phyloP scores from a whole-genome alignment of 352 stramenopile species.

The Phytophthora fragariae region DNA sequence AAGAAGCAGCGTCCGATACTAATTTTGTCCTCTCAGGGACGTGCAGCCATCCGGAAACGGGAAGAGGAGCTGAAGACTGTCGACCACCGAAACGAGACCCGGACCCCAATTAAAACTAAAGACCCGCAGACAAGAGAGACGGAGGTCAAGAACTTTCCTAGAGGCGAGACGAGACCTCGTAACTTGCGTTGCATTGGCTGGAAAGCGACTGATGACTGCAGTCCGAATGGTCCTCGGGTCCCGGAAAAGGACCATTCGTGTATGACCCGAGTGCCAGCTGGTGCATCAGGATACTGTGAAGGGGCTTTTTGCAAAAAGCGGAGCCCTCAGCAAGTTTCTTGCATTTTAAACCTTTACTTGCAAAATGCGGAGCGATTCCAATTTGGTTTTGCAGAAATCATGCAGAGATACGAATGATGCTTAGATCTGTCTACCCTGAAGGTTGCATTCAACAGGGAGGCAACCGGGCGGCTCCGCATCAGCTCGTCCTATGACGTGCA shows the following conservation, averaged over 20 bases:
- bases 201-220: slow-evolving; percentile 31
- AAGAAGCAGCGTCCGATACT: slow-evolving; percentile 22
- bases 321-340: no score
- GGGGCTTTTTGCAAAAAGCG: no score
- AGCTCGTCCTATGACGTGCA: no score
- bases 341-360: no score
- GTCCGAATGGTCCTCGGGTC: slow-evolving; percentile 22
- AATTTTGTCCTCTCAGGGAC: slow-evolving; percentile 28
- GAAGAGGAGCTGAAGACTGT: background rate
- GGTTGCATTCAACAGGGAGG: no score
- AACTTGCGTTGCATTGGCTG: slow-evolving; percentile 30
- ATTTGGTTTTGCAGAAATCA: no score
- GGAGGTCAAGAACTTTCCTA: slow-evolving; percentile 25
- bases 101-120: background rate
- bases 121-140: slow-evolving; percentile 1
- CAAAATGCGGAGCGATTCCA: no score
- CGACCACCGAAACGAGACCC: slow-evolving; percentile 6
- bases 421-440: no score
- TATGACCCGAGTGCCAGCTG: slow-evolving; percentile 13
- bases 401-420: no score
- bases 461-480: no score
- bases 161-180: background rate
- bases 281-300: slow-evolving; percentile 50
- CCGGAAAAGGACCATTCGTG: slow-evolving; percentile 29
- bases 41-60: slow-evolving; percentile 10